phyloP scores from a whole-genome alignment of 306 rosid genomes.

The Quercus berberidifolia region DNA sequence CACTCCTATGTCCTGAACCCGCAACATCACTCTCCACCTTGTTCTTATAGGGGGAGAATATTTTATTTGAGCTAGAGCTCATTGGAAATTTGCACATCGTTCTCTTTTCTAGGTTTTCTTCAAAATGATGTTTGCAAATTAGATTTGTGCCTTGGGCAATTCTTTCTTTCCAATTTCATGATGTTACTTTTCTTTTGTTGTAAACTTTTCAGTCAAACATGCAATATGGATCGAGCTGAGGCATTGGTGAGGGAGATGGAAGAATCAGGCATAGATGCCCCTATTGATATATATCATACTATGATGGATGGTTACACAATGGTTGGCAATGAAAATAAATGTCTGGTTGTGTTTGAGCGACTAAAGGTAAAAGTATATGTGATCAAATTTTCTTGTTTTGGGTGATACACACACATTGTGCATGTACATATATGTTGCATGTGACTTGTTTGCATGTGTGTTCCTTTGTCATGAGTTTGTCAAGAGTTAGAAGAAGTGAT shows the following conservation, averaged over 20 bases:
- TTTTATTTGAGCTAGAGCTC: background rate
- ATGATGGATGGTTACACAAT: slow-evolving; percentile 99
- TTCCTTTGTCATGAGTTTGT: background rate
- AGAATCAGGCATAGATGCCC: slow-evolving; percentile 97
- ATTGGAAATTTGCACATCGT: background rate
- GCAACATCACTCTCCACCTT: background rate
- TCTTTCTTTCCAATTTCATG: slow-evolving; percentile 15
- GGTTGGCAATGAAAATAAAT: slow-evolving; percentile 78
- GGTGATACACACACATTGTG: background rate
- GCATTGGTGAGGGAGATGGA: slow-evolving; percentile 96
- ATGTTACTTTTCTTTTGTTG: slow-evolving; percentile 3
- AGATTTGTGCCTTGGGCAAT: background rate
- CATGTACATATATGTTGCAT: background rate
- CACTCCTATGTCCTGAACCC: background rate
- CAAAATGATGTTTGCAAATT: background rate
- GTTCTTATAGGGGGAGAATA: background rate
- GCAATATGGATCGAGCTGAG: slow-evolving; percentile 82
- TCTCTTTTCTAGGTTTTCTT: background rate
- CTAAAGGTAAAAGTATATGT: slow-evolving; percentile 64
- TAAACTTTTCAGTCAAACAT: slow-evolving; percentile 57
- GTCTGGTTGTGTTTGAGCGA: slow-evolving; percentile 84
- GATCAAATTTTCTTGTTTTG: background rate
- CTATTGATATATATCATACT: slow-evolving; percentile 89
- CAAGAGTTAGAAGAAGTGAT: no score
- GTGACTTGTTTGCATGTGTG: background rate